Evolutionary conservation across 306 rosid species (phyloP).

Genomic region (Benincasa hispida): DNA sequence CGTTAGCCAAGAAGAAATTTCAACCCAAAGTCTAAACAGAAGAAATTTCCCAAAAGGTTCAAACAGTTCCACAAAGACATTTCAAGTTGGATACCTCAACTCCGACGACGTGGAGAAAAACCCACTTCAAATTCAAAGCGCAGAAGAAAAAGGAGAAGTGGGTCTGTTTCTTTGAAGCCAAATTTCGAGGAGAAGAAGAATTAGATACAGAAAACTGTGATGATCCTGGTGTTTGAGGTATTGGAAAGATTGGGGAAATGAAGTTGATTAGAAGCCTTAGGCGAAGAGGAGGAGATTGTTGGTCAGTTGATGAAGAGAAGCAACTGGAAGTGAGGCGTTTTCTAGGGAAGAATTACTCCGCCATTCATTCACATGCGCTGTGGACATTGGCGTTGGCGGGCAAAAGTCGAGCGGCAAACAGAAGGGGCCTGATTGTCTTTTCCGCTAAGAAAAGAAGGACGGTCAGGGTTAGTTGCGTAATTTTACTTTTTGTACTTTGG

Average conservation of each 20-base stretch:
- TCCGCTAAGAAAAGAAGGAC: background rate
- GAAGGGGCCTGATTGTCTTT: background rate
- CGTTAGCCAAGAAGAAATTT: background rate
- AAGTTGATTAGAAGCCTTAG: background rate
- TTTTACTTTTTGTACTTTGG: background rate
- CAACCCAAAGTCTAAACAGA: background rate
- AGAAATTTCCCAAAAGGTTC: background rate
- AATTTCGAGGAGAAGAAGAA: background rate
- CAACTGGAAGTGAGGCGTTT: background rate
- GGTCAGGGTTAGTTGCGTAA: background rate
- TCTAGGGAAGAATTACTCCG: background rate
- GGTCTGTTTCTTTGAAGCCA: background rate
- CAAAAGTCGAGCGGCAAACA: background rate
- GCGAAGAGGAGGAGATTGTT: background rate
- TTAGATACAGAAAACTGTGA: background rate
- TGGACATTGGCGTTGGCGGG: background rate
- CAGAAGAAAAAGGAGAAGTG: background rate
- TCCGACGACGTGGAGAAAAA: background rate
- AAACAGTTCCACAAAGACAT: background rate
- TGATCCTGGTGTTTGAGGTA: background rate
- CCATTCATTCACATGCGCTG: background rate
- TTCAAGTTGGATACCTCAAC: background rate
- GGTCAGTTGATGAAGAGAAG: background rate
- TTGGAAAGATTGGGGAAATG: background rate
- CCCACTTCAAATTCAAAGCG: background rate